Percentiles rank a stretch among this genome's conserved stretches.
phyloP scores from a whole-genome alignment of 169 alveolate genomes.

The Plasmodium cynomolgi region DNA sequence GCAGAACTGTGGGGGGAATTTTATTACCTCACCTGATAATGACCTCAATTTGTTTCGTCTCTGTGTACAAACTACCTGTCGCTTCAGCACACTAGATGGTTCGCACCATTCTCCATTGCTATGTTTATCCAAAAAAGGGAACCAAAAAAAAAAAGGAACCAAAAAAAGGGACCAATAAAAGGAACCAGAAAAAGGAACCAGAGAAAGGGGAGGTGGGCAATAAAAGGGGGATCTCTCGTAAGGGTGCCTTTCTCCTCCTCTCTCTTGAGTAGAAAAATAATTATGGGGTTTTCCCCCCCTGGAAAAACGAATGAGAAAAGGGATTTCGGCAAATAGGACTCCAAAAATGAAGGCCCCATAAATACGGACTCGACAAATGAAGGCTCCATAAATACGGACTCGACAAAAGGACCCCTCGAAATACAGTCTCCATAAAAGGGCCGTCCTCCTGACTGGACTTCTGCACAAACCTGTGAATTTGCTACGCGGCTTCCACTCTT shows the following conservation, averaged over 20 bases:
- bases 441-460: not conserved
- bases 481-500: not conserved
- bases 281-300: not conserved
- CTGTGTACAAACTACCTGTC: not conserved
- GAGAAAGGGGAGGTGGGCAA: too few relatives aligned
- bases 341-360: not conserved
- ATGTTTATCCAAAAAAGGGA: not conserved
- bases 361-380: not conserved
- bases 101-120: not conserved
- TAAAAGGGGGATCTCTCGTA: not conserved
- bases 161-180: conserved; percentile 37
- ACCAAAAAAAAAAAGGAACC: not conserved
- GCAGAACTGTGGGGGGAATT: not conserved
- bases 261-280: not conserved
- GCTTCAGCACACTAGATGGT: not conserved
- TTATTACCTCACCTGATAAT: not conserved
- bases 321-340: not conserved
- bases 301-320: not conserved
- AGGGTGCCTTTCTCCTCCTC: not conserved
- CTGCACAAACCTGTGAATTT: not conserved
- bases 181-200: not conserved
- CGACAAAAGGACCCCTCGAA: not conserved
- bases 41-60: not conserved
- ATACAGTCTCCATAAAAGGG: not conserved
- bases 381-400: not conserved